Percentiles rank a stretch among this genome's conserved stretches.
These are phyloP conservation scores for Colletotrichum shisoi DNA, from an alignment of 2,329 filamentous ascomycete genomes.

Conservation along the genomic window DNA sequence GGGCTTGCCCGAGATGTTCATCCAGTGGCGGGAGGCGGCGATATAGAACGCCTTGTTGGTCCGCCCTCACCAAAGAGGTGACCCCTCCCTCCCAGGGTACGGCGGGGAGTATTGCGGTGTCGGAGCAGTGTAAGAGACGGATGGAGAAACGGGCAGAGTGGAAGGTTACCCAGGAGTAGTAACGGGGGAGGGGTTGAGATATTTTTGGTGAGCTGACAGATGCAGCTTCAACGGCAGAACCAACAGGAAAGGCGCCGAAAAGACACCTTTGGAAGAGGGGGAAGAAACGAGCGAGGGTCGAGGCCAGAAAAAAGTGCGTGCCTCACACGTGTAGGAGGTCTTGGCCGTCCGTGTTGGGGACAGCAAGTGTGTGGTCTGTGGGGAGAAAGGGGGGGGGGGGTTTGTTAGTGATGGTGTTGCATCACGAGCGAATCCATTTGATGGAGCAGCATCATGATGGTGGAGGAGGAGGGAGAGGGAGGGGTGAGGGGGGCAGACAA, in stretches of 20 bases:
- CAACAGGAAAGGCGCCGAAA: slow-evolving; percentile 11
- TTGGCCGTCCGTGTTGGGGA: slow-evolving; percentile 36
- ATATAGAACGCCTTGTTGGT: slow-evolving; percentile 6
- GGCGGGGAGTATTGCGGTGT: background rate
- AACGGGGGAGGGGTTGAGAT: slow-evolving; percentile 16
- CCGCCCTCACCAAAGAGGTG: background rate
- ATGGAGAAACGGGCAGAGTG: slow-evolving; percentile 16
- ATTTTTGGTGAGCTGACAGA: background rate
- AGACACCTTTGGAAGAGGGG: background rate
- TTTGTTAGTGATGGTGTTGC: slow-evolving; percentile 18
- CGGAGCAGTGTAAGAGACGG: slow-evolving; percentile 31
- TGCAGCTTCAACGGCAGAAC: background rate
- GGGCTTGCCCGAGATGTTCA: background rate
- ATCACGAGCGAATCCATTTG: background rate
- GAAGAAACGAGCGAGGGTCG: slow-evolving; percentile 5
- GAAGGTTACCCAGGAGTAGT: slow-evolving; percentile 33
- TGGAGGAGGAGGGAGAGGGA: too few relatives aligned
- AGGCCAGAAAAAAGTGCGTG: slow-evolving; percentile 10
- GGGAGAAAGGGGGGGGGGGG: slow-evolving; percentile 4
- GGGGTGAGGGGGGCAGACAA: background rate
- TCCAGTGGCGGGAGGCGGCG: background rate
- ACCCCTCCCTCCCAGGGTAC: background rate
- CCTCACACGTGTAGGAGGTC: slow-evolving; percentile 24
- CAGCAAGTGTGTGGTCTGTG: slow-evolving; percentile 9
- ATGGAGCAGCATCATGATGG: background rate